A percentile compares a stretch with the other conserved stretches of the same genome.
Conservation (phyloP, 148 eudicot genomes). For the Heliosperma pusillum region DNA sequence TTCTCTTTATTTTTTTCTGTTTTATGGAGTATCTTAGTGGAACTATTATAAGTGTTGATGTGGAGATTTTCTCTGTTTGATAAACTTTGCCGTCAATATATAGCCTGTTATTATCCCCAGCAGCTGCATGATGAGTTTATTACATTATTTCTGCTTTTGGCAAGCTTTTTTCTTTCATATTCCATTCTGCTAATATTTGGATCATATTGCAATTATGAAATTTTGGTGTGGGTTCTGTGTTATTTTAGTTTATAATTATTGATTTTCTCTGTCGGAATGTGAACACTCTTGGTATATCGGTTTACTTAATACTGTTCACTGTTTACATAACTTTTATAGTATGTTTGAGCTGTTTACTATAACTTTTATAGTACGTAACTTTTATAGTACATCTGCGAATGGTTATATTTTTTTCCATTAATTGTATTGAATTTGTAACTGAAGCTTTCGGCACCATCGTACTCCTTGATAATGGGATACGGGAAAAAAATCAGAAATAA, state of each 20-base stretch:
- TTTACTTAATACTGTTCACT: background rate
- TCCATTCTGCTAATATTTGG: constrained; percentile 3
- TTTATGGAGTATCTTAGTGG: background rate
- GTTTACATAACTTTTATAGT: background rate
- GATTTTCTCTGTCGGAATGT: background rate
- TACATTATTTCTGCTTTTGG: constrained; percentile 10
- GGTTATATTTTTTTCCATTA: background rate
- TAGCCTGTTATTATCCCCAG: constrained; percentile 5
- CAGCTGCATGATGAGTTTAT: constrained; percentile 11
- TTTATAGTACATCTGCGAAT: background rate
- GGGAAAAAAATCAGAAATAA: background rate
- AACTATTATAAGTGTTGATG: constrained; percentile 14
- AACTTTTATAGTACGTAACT: background rate
- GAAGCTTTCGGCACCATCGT: background rate
- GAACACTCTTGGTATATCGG: background rate
- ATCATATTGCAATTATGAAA: background rate
- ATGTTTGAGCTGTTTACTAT: background rate
- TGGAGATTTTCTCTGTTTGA: constrained; percentile 3
- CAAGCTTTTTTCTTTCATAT: constrained; percentile 13
- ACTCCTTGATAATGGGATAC: background rate
- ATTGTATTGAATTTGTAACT: background rate
- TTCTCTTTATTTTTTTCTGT: background rate
- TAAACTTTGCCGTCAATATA: constrained; percentile 9
- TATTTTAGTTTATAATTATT: background rate
- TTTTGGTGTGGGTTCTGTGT: background rate